phyloP scores from a whole-genome alignment of 495 filamentous ascomycete genomes.

The Podospora fimiseda region DNA sequence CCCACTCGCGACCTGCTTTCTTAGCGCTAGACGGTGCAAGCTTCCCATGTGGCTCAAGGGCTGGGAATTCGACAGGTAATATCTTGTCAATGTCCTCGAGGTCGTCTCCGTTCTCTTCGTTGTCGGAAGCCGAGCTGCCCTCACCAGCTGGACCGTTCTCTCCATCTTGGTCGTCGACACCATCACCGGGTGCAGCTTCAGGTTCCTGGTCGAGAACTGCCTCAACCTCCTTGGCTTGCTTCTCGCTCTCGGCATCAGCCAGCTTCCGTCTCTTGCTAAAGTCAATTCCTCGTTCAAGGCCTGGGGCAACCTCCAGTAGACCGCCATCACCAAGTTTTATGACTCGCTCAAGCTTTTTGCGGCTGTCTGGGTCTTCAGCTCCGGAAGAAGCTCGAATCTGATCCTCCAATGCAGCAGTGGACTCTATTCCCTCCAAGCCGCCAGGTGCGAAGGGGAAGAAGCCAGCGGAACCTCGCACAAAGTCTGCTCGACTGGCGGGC shows the following conservation, averaged over 20 bases:
- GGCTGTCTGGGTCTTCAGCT: slow-evolving; percentile 32
- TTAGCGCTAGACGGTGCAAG: slow-evolving; percentile 66
- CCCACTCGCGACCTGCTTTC: slow-evolving; percentile 82
- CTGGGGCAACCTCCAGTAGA: slow-evolving; percentile 75
- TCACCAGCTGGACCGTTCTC: slow-evolving; percentile 19
- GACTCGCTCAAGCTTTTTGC: slow-evolving; percentile 61
- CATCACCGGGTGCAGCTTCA: slow-evolving; percentile 41
- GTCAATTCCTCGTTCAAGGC: slow-evolving; percentile 71
- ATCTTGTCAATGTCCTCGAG: slow-evolving; percentile 84
- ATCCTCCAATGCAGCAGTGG: slow-evolving; percentile 68
- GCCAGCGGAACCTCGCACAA: slow-evolving; percentile 89
- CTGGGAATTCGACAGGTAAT: slow-evolving; percentile 89
- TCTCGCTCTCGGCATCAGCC: slow-evolving; percentile 38
- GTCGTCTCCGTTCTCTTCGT: slow-evolving; percentile 36
- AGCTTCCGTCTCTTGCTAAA: slow-evolving; percentile 58
- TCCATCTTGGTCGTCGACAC: slow-evolving; percentile 26
- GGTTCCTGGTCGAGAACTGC: slow-evolving; percentile 66
- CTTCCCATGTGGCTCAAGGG: slow-evolving; percentile 74
- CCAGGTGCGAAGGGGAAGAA: slow-evolving; percentile 96
- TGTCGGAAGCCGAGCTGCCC: slow-evolving; percentile 24
- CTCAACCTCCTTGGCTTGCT: slow-evolving; percentile 65
- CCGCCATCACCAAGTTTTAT: slow-evolving; percentile 79
- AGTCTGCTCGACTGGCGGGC: slow-evolving; percentile 81
- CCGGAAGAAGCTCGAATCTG: slow-evolving; percentile 37
- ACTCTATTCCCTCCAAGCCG: slow-evolving; percentile 80